Evolutionary conservation across 352 stramenopile species (phyloP), one percentile per base, ranked within the genome.

Genomic region (Saprolegnia diclina): DNA sequence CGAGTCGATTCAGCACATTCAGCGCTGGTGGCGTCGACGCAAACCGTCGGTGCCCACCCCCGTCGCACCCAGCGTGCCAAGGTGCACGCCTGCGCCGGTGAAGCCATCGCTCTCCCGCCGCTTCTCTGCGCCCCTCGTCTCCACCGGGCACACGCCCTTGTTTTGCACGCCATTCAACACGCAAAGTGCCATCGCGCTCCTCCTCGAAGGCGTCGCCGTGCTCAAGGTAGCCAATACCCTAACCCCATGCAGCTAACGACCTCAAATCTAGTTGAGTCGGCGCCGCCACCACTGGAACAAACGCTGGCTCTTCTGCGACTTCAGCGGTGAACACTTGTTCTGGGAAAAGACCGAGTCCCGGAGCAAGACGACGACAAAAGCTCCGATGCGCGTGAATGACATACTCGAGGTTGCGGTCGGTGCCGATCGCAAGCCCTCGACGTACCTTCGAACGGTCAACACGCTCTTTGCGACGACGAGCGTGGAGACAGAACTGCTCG

Each of bases 201-300:
- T 67, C 57, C 62, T 18, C n/a, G 42, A 37, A 4, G 26, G 63
- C 7, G 54, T 69, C 35, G 16, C 29, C n/a, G 48, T 61, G 21
- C 61, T 38, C 45, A 69, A 69, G 63, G 63, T 69, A 61, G n/a
- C n/a, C n/a, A n/a, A n/a, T n/a, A 57, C 16, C 62, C 32, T 14
- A 21, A 59, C 22, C 18, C 42, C 13, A 14, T 7, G 11, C 42
- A 4, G 10, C 42, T 48, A 3, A 48, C 42, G 1, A 10, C 10
- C 42, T n/a, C 18, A n/a, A 11, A 3, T 48, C 40, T 44, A n/a
- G 29, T 40, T 69, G 18, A 45, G 63, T 24, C 45, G 48, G n/a
- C 63, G 50, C 46, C 24, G 63, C 44, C 45, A 63, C 53, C 11
- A 24, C 14, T 69, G 63, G 63, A 52, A 52, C 24, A 52, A 52